Percentiles rank a stretch among this genome's conserved stretches.
phyloP scores from a whole-genome alignment of 768 basidiomycete genomes.

The Cystobasidiopsis lactophilus region DNA sequence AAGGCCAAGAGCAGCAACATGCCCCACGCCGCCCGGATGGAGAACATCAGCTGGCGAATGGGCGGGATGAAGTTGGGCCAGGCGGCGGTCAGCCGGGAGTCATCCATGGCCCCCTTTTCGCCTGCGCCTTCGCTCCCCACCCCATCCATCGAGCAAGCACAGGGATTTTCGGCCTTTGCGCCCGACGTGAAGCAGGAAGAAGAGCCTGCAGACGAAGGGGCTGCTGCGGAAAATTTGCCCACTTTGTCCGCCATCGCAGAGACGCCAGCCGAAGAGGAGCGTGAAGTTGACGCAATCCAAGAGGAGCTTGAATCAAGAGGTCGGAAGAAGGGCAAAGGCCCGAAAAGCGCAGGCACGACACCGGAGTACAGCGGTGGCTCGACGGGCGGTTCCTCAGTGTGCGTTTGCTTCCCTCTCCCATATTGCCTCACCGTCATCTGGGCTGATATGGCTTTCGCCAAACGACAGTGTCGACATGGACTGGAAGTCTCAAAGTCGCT shows the following conservation, averaged over 20 bases:
- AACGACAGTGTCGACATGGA: slow-evolving; percentile 39
- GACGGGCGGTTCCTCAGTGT: slow-evolving; percentile 13
- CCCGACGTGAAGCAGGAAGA: slow-evolving; percentile 22
- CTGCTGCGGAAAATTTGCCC: too few relatives aligned
- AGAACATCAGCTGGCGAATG: slow-evolving; percentile 95
- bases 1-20: slow-evolving; percentile 68
- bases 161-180: too few relatives aligned
- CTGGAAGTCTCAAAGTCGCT: slow-evolving; percentile 45
- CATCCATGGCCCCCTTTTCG: too few relatives aligned
- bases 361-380: slow-evolving; percentile 1
- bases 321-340: slow-evolving; percentile 13
- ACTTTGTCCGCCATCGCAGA: too few relatives aligned
- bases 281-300: too few relatives aligned
- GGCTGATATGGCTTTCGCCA: not conserved
- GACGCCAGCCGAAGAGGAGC: too few relatives aligned
- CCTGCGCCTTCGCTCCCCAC: too few relatives aligned
- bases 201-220: slow-evolving; percentile 4
- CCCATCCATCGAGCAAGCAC: too few relatives aligned
- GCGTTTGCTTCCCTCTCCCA: slow-evolving; percentile 13
- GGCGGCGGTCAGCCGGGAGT: slow-evolving; percentile 1
- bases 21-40: slow-evolving; percentile 86
- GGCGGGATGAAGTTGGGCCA: slow-evolving; percentile 68
- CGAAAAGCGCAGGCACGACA: not conserved
- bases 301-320: slow-evolving; percentile 13
- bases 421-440: not conserved